Evolutionary conservation across 495 filamentous ascomycete genomes (phyloP), one percentile per base, ranked within the genome.

Genomic region (Penicillium odoratum): DNA sequence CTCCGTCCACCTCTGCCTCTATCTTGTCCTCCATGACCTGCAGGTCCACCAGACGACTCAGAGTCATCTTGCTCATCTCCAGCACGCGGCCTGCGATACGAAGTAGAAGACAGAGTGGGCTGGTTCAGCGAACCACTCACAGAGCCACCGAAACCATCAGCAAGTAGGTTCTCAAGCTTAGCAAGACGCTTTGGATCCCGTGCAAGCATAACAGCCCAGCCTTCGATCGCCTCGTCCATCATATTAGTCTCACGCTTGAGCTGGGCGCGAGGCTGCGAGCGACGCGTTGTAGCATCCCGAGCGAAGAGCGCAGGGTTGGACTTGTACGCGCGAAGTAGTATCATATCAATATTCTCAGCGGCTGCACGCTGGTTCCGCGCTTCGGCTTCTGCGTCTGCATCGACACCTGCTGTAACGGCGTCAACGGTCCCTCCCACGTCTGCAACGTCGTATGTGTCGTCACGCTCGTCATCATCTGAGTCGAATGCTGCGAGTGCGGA

Each of bases 161-260:
- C 79, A 61, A 87, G 87, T 64, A 80, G 83, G 51, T 77, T 77
- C 73, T 93, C 88, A 46, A 97, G 68, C 60, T 79, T 77, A 57
- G 81, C 76, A 66, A 86, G 69, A 47, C 85, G 77, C 59, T 80
- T 78, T n/a, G 85, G 81, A 63, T 95, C 88, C 28, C 93, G 77
- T 7, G 69, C 67, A 3, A 96, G 67, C 91, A 98, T 96, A 26
- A 96, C 71, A 3, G 81, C 90, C 92, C 92, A 98, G 13, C 94
- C 94, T 69, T 98, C 94, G 44, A 98, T 89, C 7, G 86, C 88
- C 69, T 98, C 94, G 60, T 98, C 93, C 1, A 90, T 94, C 89
- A 95, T 89, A 8, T 85, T 88, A 10, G 91, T 96, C 60, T 90
- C 86, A 15, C 79, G 79, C 62, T 86, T 90, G 42, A 98, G 71